Base-by-base conservation (phyloP, 2,329 filamentous ascomycete species). In the Fusarium lateritium region DNA sequence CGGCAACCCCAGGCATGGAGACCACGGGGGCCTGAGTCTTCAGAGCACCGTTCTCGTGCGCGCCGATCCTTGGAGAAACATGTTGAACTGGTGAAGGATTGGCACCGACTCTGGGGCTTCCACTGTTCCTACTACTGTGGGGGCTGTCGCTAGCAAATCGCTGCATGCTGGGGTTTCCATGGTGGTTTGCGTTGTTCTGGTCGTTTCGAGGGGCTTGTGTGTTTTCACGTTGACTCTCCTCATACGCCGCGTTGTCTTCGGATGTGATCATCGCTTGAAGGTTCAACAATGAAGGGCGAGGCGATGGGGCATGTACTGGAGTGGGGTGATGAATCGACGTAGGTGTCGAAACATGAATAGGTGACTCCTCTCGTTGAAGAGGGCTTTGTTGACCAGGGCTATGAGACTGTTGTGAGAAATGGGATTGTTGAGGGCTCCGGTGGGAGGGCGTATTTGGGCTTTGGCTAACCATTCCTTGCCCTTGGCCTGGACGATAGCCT, bases 401-500 rank as follows among this genome's bases (percentile, higher is more conserved):
- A 28, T 62, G 44, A 38, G 59, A 19, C n/a, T 64, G 59, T 11
- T 56, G 55, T 22, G 61, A 40, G 40, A 65, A 65, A 7, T 65
- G 52, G 34, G 60, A 53, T 43, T 65, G 54, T 17, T 34, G 61
- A 46, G 57, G 59, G 26, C 45, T 60, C 34, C 44, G 71, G 24
- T 62, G 67, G 28, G 68, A 21, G 14, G 65, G 56, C n/a, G 59
- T 67, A 14, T 70, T 71, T 13, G 73, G 38, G 40, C 73, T 69
- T 49, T 79, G 76, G 4, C 69, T 75, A n/a, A 72, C 50, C 14
- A 59, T 69, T 21, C 78, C 79, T 47, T 81, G 80, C 28, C 78
- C 79, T 46, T 80, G 78, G 6, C 81, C 80, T 15, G 77, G 67
- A 8, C 65, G 58, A 44, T 83, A 83, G 14, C 76, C 75, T 26